These are phyloP conservation scores for Aegilops longissima DNA, from an alignment of 176 grass and related monocot genomes.

Conservation along the genomic window DNA sequence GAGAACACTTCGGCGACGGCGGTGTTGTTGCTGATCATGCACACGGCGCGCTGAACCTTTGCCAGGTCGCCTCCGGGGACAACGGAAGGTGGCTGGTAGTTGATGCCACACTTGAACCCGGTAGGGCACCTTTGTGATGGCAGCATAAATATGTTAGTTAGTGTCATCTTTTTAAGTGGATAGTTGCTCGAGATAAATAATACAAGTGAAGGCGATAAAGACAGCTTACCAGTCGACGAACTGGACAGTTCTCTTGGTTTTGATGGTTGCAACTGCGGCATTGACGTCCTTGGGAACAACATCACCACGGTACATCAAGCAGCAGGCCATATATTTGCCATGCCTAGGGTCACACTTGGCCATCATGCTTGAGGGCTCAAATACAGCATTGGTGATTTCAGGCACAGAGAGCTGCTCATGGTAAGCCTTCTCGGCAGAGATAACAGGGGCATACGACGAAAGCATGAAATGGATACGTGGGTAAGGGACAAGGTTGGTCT, in stretches of 20 bases:
- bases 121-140: slow-evolving; percentile 67
- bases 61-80: slow-evolving; percentile 86
- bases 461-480: slow-evolving; percentile 99
- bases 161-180: slow-evolving; percentile 1
- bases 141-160: slow-evolving; percentile 38
- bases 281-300: slow-evolving; percentile 98
- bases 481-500: slow-evolving; percentile 96
- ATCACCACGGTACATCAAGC: slow-evolving; percentile 97
- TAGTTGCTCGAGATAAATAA: slow-evolving; percentile 20
- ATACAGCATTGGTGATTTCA: slow-evolving; percentile 98
- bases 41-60: slow-evolving; percentile 89
- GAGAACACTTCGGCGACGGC: slow-evolving; percentile 88
- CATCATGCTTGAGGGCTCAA: slow-evolving; percentile 99
- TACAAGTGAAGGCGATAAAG: slow-evolving; percentile 13
- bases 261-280: slow-evolving; percentile 92
- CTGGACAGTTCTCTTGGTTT: slow-evolving; percentile 98
- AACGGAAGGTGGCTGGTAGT: slow-evolving; percentile 89
- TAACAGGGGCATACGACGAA: slow-evolving; percentile 92
- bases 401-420: slow-evolving; percentile 96
- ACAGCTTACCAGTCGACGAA: slow-evolving; percentile 93
- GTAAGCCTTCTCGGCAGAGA: slow-evolving; percentile 98
- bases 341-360: slow-evolving; percentile 98
- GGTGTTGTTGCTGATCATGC: slow-evolving; percentile 98
- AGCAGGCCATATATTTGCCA: slow-evolving; percentile 97
- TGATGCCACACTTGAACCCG: slow-evolving; percentile 95